These are phyloP conservation scores for Cantharellus cinnabarinus DNA, from an alignment of 768 basidiomycete species.

Conservation along the genomic window DNA sequence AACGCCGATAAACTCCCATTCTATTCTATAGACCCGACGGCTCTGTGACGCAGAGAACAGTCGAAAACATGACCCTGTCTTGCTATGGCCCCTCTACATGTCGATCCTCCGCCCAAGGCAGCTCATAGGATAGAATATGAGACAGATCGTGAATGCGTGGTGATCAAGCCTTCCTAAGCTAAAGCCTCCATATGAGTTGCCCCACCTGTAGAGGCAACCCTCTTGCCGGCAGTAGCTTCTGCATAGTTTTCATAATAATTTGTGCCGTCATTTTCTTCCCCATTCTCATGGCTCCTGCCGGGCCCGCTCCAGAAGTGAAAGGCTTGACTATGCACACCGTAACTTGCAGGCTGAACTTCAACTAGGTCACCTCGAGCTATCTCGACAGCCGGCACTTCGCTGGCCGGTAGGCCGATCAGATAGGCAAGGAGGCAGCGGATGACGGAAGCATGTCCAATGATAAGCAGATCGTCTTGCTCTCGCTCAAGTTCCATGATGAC, in stretches of 20 bases:
- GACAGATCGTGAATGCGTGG: too few relatives aligned
- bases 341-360: constrained; percentile 75
- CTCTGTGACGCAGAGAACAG: too few relatives aligned
- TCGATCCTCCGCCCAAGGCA: too few relatives aligned
- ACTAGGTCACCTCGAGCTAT: constrained; percentile 92
- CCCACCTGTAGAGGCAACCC: too few relatives aligned
- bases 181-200: too few relatives aligned
- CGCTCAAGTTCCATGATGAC: constrained; percentile 85
- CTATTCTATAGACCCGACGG: too few relatives aligned
- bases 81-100: too few relatives aligned
- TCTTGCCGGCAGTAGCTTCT: constrained; percentile 17
- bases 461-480: constrained; percentile 82
- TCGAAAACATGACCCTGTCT: too few relatives aligned
- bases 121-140: too few relatives aligned
- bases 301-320: constrained; percentile 83
- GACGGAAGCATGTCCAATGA: constrained; percentile 93
- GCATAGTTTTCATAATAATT: constrained; percentile 86
- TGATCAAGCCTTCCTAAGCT: too few relatives aligned
- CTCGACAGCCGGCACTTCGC: constrained; percentile 94
- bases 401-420: constrained; percentile 81
- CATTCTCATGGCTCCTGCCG: constrained; percentile 33
- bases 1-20: too few relatives aligned
- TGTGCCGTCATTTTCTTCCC: constrained; percentile 24
- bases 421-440: constrained; percentile 90
- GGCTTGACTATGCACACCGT: constrained; percentile 76